These are phyloP conservation scores for Coccomyxa sp. DNA, from an alignment of 139 green algal species.

Conservation along the genomic window DNA sequence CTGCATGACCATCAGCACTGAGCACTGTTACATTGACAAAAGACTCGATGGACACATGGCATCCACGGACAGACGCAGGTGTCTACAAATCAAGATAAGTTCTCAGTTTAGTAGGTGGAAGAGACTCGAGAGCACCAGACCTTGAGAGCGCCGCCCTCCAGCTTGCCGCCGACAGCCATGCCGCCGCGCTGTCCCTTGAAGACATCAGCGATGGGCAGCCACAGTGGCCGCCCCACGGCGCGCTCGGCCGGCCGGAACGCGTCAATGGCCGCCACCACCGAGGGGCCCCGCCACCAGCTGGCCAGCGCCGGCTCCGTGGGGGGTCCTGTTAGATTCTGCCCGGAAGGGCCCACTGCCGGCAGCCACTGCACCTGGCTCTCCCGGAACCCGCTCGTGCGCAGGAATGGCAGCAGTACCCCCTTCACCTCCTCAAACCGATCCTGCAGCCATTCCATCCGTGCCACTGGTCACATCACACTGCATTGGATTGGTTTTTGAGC, in stretches of 20 bases:
- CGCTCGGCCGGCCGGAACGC: conserved; percentile 43
- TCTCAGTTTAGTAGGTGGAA: too few relatives aligned
- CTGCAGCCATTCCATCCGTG: conserved; percentile 14
- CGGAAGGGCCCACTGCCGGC: conserved; percentile 65
- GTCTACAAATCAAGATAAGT: too few relatives aligned
- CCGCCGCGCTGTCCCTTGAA: conserved; percentile 43
- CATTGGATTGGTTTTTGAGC: too few relatives aligned
- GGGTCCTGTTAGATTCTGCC: conserved; percentile 74
- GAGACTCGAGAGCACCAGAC: background rate
- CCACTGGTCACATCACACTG: too few relatives aligned
- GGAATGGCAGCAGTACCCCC: conserved; percentile 70
- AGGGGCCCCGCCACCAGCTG: conserved; percentile 53
- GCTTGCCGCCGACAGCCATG: conserved; percentile 69
- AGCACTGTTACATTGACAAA: too few relatives aligned
- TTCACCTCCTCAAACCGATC: conserved; percentile 76
- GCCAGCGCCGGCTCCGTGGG: conserved; percentile 36
- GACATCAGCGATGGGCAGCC: conserved; percentile 70
- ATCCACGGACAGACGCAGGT: too few relatives aligned
- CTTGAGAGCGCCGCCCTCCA: conserved; percentile 43
- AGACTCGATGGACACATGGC: too few relatives aligned
- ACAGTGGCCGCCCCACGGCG: conserved; percentile 48
- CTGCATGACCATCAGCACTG: too few relatives aligned
- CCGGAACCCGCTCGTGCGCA: conserved; percentile 77
- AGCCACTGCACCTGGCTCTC: conserved; percentile 71
- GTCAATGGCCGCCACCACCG: conserved; percentile 76